Evolutionary conservation across 2,329 filamentous ascomycete species (phyloP), one percentile per base, ranked within the genome.

Genomic region (Penicillium sp.): DNA sequence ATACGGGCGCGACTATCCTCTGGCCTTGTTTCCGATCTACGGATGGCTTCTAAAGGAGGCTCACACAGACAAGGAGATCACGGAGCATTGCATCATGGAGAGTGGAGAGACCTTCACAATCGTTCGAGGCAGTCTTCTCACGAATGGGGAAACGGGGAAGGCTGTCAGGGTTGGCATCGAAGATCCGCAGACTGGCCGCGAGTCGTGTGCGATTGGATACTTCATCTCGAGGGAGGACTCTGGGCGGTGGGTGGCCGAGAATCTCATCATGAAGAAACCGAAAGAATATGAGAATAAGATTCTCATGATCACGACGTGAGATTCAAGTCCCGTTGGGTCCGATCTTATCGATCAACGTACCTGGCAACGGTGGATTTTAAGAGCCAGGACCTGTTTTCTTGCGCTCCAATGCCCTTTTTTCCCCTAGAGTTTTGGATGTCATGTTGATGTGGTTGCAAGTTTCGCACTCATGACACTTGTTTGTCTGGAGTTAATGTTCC

Each of bases 51-150:
- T 64, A 49, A 59, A 57, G 44, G 61, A 53, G n/a, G 60, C 60
- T 24, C 60, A 76, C 49, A 63, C 57, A 18, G 69, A 72, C 48
- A 72, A 72, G 59, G 54, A 49, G 47, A 53, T 59, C 4, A 71
- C 65, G 58, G 65, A 69, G 45, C 46, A 28, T 32, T 56, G 8
- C 43, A 74, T 7, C 33, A 60, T 27, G 29, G 48, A 42, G 43
- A 63, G 49, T 13, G 57, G 54, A 5, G 50, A 49, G 39, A 11
- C 39, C 0, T 60, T 63, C 25, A 58, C 57, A 2, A 57, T 69
- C 12, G 49, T 68, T n/a, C 58, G 67, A 9, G 66, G 67, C 4
- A 66, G 61, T 9, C 53, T 70, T 34, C 53, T 72, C 44, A 51
- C 42, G 28, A 64, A 72, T 27, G 66, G 66, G 5, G 56, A 57